Evolutionary conservation across 176 grass and related monocot genomes (phyloP), one percentile per base, ranked within the genome.

Genomic region (Bromus sterilis): DNA sequence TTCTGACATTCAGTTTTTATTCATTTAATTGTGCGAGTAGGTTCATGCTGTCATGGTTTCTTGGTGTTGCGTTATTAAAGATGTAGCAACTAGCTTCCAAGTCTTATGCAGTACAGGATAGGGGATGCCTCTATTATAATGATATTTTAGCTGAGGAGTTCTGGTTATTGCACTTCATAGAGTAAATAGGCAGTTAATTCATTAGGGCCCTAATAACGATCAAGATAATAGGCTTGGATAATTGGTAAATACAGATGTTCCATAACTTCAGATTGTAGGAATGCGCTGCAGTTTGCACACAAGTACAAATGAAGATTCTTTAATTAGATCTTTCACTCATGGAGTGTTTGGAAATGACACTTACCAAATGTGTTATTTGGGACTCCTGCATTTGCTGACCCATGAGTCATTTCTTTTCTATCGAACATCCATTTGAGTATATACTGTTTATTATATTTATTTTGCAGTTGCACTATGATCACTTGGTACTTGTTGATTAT

Each of bases 381-480:
- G 61, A 75, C 39, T 75, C 53, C 29, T 84, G n/a, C 11, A 12
- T 84, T 74, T 84, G 5, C 48, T 80, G 11, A 66, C 60, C 5
- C 30, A 75, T 33, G 11, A 53, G 32, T 21, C 33, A 41, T 12
- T 56, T 67, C 29, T 58, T 75, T 56, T 67, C 44, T 41, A 10
- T 55, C n/a, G 10, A 7, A 59, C 43, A 21, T 77, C 21, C 26
- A 83, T 33, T 60, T 30, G 30, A 76, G 41, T 7, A 70, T 71
- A 53, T 29, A 59, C 69, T 74, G 12, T 86, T 89, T 20, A 25
- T 74, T 69, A 11, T 72, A 49, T 56, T 81, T 80, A 56, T 92
- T 79, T 73, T 90, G 79, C 92, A 98, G 95, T 79, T 98, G 61
- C 80, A 93, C 80, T 98, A 93, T 83, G 95, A 98, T 93, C 92